phyloP scores from a whole-genome alignment of 495 filamentous ascomycete genomes.

The Aspergillus olivimuriae region DNA sequence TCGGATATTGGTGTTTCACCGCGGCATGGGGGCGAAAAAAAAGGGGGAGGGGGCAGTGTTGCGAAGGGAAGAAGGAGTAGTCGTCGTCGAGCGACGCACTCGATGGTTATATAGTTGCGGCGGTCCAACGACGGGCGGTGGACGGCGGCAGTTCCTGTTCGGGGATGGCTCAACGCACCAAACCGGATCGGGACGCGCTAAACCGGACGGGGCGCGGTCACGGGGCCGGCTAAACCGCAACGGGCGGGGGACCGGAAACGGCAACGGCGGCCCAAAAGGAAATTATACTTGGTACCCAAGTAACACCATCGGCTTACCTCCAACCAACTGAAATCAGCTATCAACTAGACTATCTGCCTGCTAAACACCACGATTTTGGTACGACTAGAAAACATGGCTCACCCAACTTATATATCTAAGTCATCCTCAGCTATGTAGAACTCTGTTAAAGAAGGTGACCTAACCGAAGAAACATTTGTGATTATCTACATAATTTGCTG shows the following conservation, averaged over 20 bases:
- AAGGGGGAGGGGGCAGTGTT: neutral
- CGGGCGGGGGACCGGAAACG: neutral
- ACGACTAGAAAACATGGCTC: too few relatives aligned
- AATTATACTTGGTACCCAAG: neutral
- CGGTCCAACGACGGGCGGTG: neutral
- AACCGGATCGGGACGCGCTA: neutral
- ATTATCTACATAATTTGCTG: too few relatives aligned
- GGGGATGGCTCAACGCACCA: conserved; percentile 1
- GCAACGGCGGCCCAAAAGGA: neutral
- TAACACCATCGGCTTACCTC: too few relatives aligned
- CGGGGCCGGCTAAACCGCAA: neutral
- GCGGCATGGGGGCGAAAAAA: neutral
- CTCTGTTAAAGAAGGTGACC: too few relatives aligned
- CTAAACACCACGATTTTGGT: too few relatives aligned
- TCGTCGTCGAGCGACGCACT: neutral
- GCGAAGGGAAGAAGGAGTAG: neutral
- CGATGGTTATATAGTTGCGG: neutral
- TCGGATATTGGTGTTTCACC: neutral
- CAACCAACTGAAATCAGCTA: too few relatives aligned
- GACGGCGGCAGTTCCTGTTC: neutral
- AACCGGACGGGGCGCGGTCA: conserved; percentile 1
- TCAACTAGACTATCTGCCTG: too few relatives aligned
- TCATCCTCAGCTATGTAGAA: too few relatives aligned
- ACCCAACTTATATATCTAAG: too few relatives aligned
- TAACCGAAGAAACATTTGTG: too few relatives aligned